Conservation (phyloP, 2,329 filamentous ascomycete species). For the Penicillium sp. region DNA sequence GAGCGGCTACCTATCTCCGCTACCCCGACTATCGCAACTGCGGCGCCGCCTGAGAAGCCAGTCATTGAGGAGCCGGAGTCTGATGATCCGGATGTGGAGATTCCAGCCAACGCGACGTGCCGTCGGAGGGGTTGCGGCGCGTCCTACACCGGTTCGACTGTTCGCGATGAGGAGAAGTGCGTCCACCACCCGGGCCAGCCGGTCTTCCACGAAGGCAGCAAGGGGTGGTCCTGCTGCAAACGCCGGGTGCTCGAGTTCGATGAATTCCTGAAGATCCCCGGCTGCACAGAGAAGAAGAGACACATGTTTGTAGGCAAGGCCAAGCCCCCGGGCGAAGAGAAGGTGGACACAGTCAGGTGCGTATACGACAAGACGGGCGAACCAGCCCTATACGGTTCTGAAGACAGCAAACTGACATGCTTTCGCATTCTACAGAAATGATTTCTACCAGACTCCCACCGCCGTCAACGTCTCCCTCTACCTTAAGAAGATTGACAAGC, state of each 20-base stretch:
- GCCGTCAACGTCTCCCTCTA: constrained; percentile 86
- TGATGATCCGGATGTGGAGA: constrained; percentile 66
- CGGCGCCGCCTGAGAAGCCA: constrained; percentile 28
- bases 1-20: constrained; percentile 19
- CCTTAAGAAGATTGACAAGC: constrained; percentile 91
- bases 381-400: neutral
- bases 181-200: constrained; percentile 81
- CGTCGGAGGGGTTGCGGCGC: constrained; percentile 66
- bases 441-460: constrained; percentile 87
- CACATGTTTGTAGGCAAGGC: constrained; percentile 76
- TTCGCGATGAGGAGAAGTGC: constrained; percentile 65
- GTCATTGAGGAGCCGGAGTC: constrained; percentile 64
- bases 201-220: constrained; percentile 95
- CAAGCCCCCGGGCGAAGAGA: constrained; percentile 62
- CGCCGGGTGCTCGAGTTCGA: constrained; percentile 90
- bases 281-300: constrained; percentile 69
- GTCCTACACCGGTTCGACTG: constrained; percentile 51
- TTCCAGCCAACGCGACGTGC: constrained; percentile 67
- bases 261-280: constrained; percentile 91
- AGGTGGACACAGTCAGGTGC: constrained; percentile 67
- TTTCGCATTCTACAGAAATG: constrained; percentile 47
- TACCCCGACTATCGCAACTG: constrained; percentile 24
- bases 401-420: constrained; percentile 2
- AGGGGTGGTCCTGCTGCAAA: constrained; percentile 97
- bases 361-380: constrained; percentile 19